Base-by-base conservation (phyloP, 345 rosid genomes). In the Leavenworthia alabamica region DNA sequence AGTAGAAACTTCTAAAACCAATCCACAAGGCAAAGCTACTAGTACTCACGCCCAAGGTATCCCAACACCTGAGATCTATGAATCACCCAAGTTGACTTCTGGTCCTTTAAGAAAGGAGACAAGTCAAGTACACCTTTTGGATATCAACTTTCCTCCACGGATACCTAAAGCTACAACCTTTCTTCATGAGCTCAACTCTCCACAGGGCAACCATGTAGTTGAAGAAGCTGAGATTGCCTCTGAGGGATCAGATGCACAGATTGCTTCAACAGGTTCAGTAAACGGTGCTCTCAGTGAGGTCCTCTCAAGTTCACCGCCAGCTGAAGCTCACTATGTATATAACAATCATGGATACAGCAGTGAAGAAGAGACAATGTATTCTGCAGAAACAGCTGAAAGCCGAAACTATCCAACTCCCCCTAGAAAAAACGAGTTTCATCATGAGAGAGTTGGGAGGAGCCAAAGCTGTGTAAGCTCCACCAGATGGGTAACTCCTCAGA, bases 311-410 rank as follows among this genome's bases (percentile, higher is more conserved):
- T 67, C 77, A 36, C 72, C 70, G 3, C 77, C 73, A 35, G 29
- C 28, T 10, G 50, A 63, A 56, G 70, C 51, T 35, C 72, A 44
- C 53, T 67, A 73, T 51, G 40, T 62, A 5, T 62, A 47, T 62
- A 14, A 49, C 55, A 66, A 72, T 28, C 61, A 66, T 16, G 73
- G 74, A 33, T 68, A 74, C 33, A 68, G 71, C 27, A 74, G 94
- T 8, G 97, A 89, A 65, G 96, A 79, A 71, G 97, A 86, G 77
- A 93, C 97, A 4, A 83, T 93, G 99, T 89, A 93, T 79, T 93
- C 99, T 8, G 99, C 94, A 5, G 99, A 89, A 78, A 92, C 99
- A 58, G 97, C 97, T 0, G 97, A 89, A 73, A 93, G 99, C 76
- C 73, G 97, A 67, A 93, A 93, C 77, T 89, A 83, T 50, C 71